phyloP scores from a whole-genome alignment of 768 basidiomycete genomes.

The Pholiota molesta region DNA sequence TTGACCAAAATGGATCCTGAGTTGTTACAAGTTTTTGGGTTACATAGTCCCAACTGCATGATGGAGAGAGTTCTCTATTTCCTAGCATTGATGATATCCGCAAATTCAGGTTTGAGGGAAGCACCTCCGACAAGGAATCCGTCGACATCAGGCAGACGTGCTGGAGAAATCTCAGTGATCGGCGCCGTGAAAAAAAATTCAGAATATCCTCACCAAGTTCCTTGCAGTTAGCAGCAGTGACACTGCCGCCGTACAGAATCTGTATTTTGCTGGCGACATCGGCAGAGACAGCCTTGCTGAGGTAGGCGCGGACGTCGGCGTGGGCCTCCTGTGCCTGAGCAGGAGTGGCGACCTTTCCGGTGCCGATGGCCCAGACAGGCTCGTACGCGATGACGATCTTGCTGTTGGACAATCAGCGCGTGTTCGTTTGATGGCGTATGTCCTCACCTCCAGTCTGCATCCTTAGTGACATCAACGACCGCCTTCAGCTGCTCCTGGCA shows the following conservation, averaged over 20 bases:
- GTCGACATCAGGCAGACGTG: constrained; percentile 81
- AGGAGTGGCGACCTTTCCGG: constrained; percentile 92
- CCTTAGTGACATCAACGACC: constrained; percentile 62
- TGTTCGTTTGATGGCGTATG: not conserved
- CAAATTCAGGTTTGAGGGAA: constrained; percentile 96
- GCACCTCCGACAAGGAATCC: constrained; percentile 99
- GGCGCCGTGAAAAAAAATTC: not conserved
- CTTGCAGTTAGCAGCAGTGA: constrained; percentile 84
- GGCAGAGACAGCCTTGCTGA: constrained; percentile 64
- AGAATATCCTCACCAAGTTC: constrained; percentile 72
- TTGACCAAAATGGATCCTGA: not conserved
- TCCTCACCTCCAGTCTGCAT: constrained; percentile 79
- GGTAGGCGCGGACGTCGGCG: constrained; percentile 75
- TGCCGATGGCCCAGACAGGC: constrained; percentile 99
- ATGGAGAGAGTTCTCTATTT: constrained; percentile 16
- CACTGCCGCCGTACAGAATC: constrained; percentile 96
- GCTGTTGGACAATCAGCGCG: constrained; percentile 38
- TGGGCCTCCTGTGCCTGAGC: constrained; percentile 95
- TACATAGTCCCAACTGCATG: not conserved
- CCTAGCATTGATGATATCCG: constrained; percentile 83
- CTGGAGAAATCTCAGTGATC: constrained; percentile 39
- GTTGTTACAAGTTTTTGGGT: not conserved
- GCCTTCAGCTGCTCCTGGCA: constrained; percentile 83
- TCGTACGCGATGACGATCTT: constrained; percentile 95
- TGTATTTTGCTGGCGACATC: constrained; percentile 73